Evolutionary conservation across 148 eudicot genomes (phyloP), one percentile per base, ranked within the genome.

Genomic region (Rhododendron williamsianum): DNA sequence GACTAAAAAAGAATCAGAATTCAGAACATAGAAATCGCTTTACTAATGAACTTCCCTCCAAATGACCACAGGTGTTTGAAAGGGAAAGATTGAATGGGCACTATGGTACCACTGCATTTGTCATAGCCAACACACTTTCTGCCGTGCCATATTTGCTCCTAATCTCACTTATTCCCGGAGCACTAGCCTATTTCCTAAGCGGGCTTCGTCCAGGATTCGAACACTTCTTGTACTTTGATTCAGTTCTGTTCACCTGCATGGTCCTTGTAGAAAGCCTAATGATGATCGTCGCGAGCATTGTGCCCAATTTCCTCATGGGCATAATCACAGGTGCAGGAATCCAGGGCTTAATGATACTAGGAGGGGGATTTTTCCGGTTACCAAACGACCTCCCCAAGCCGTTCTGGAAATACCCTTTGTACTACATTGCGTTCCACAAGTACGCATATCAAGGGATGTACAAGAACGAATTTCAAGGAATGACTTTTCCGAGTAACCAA

Each of bases 81-180:
- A 82, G 89, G 78, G 96, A 93, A 82, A 90, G 93, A 36, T 65
- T 92, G 85, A 93, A 93, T 43, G 93, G 94, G 9, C 94, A 92
- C 85, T 93, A 92, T 60, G 84, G 88, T 23, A 76, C 72, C 3
- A 41, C 82, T 49, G 88, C 94, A 71, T 93, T 89, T 69, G 91
- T 89, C 0, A 82, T 93, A 0, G 90, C 89, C 23, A 92, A 93
- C 87, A 91, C 92, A 60, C 19, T 93, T 4, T 91, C 96, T 0
- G 85, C 93, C 21, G 35, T 77, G 1, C 96, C 96, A 1, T 93
- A 84, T 85, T 82, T 91, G 86, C 3, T 91, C 2, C 35, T 92
- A 0, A 78, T 89, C 0, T 85, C 93, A 1, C 2, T 91, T 0
- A 56, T 93, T n/a, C 93, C 95, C 0, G 94, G 94, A 45, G 87